Conservation (phyloP, 306 rosid species). For the Casuarina equisetifolia region DNA sequence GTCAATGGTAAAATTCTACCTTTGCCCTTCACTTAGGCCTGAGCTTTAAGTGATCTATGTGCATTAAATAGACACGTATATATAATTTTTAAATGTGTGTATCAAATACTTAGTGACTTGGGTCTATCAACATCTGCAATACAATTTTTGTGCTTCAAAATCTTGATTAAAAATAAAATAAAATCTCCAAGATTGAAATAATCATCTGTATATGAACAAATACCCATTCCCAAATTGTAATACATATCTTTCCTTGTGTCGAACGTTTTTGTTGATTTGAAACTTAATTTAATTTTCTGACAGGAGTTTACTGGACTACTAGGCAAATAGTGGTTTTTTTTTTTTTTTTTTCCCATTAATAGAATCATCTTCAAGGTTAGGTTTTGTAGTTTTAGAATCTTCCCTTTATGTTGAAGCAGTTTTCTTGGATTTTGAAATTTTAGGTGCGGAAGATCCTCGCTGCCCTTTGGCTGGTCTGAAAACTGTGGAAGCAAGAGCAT, state of each 20-base stretch:
- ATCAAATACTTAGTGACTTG: too few relatives aligned
- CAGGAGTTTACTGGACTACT: background rate
- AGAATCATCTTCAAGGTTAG: conserved; percentile 15
- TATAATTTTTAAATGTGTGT: too few relatives aligned
- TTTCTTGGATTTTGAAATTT: conserved; percentile 27
- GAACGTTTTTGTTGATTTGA: conserved; percentile 9
- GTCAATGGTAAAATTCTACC: conserved; percentile 54
- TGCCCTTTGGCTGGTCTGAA: conserved; percentile 70
- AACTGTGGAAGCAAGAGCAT: conserved; percentile 35
- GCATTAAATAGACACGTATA: background rate
- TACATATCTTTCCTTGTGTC: conserved; percentile 8
- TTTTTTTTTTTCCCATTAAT: background rate
- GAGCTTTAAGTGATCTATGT: background rate
- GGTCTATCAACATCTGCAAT: background rate
- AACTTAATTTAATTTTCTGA: background rate
- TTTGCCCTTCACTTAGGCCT: background rate
- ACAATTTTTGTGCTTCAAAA: background rate
- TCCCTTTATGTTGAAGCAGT: conserved; percentile 20
- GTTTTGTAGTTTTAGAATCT: conserved; percentile 10
- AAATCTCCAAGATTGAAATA: background rate
- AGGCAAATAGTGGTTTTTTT: background rate
- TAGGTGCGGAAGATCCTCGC: conserved; percentile 86
- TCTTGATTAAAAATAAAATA: background rate
- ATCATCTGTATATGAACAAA: background rate
- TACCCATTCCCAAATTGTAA: conserved; percentile 11